A percentile compares a stretch with the other conserved stretches of the same genome.
Conservation (phyloP, 495 filamentous ascomycete species). For the Hypomontagnella submonticulosa region DNA sequence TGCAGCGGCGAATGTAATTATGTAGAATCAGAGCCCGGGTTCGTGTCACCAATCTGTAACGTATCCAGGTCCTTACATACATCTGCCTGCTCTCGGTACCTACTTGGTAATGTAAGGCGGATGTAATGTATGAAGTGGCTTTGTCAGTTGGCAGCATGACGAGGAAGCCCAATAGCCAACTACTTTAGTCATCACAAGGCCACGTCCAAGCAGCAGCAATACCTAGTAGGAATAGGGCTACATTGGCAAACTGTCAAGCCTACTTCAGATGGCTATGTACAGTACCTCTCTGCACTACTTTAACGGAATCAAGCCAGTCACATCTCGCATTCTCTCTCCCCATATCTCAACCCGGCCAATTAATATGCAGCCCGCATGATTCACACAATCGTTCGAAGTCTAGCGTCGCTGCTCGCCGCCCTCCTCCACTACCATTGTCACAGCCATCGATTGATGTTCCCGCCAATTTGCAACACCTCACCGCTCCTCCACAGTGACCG, state of each 20-base stretch:
- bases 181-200: constrained; percentile 39
- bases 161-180: no score
- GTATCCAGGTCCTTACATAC: constrained; percentile 18
- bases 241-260: no score
- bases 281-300: constrained; percentile 3
- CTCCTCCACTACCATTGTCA: constrained; percentile 5
- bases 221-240: no score
- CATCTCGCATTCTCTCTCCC: constrained; percentile 34
- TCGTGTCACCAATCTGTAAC: constrained; percentile 34
- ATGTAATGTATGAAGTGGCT: constrained; percentile 7
- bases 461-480: constrained; percentile 41
- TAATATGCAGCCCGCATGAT: constrained; percentile 40
- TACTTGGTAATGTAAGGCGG: background rate
- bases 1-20: constrained; percentile 19
- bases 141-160: constrained; percentile 5
- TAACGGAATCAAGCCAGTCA: constrained; percentile 17
- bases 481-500: constrained; percentile 31
- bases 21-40: constrained; percentile 24
- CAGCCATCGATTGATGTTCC: constrained; percentile 27
- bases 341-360: constrained; percentile 21
- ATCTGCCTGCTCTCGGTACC: background rate
- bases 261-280: background rate
- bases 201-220: background rate
- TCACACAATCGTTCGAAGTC: constrained; percentile 22
- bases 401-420: constrained; percentile 34